These are phyloP conservation scores for Suillus fuscotomentosus DNA, from an alignment of 768 basidiomycete genomes.

Conservation along the genomic window DNA sequence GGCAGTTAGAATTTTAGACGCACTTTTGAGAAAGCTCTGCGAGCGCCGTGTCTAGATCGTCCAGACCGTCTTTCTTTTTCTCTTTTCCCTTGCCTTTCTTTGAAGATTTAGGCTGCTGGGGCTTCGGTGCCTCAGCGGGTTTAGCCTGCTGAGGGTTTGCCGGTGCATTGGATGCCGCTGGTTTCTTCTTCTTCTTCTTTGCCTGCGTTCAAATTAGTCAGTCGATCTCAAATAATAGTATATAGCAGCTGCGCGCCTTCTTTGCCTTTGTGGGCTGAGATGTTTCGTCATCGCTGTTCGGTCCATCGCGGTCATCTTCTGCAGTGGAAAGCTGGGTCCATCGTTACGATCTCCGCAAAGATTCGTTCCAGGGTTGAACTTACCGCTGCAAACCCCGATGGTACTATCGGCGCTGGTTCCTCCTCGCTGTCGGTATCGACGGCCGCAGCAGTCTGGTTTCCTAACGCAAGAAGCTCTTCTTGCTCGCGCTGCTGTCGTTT, in stretches of 20 bases:
- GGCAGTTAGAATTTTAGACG: slow-evolving; percentile 12
- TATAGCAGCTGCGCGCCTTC: slow-evolving; percentile 17
- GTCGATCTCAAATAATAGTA: background rate
- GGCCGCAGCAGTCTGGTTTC: slow-evolving; percentile 24
- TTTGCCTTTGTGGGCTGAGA: slow-evolving; percentile 18
- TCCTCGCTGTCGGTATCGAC: slow-evolving; percentile 36
- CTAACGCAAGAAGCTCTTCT: slow-evolving; percentile 70
- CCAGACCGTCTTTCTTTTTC: slow-evolving; percentile 57
- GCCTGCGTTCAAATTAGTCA: slow-evolving; percentile 18
- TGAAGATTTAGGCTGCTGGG: slow-evolving; percentile 37
- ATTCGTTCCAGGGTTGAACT: slow-evolving; percentile 16
- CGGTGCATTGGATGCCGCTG: slow-evolving; percentile 7
- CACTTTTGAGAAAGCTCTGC: slow-evolving; percentile 83
- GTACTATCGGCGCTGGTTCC: slow-evolving; percentile 9
- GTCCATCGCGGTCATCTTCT: slow-evolving; percentile 23
- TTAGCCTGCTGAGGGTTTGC: slow-evolving; percentile 10
- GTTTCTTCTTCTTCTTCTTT: slow-evolving; percentile 43
- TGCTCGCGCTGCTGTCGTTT: slow-evolving; percentile 86
- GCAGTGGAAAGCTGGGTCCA: slow-evolving; percentile 41
- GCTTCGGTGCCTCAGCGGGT: slow-evolving; percentile 4
- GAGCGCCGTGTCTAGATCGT: slow-evolving; percentile 83
- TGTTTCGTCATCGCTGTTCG: slow-evolving; percentile 21
- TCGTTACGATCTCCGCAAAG: slow-evolving; percentile 17
- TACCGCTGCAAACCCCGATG: slow-evolving; percentile 46
- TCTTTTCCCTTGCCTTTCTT: slow-evolving; percentile 68